phyloP scores from a whole-genome alignment of 2,329 filamentous ascomycete genomes.

The Didymella segeticola region DNA sequence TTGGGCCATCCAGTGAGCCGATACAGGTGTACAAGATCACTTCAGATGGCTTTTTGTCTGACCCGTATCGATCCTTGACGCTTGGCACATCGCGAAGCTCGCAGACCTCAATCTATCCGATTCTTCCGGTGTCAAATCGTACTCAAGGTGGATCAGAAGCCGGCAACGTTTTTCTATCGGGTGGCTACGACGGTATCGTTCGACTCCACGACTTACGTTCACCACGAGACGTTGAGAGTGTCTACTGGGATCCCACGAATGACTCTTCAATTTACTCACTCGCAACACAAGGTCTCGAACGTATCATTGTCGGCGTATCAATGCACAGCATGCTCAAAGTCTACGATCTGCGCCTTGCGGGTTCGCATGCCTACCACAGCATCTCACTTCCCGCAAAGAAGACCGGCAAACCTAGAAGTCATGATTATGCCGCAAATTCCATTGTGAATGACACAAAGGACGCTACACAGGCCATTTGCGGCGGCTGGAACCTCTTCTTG shows the following conservation, averaged over 20 bases:
- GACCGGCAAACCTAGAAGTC: background rate
- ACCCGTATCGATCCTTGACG: slow-evolving; percentile 50
- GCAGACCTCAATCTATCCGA: slow-evolving; percentile 53
- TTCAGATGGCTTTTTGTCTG: slow-evolving; percentile 50
- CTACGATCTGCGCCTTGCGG: slow-evolving; percentile 65
- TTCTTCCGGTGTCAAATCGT: slow-evolving; percentile 49
- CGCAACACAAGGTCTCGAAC: slow-evolving; percentile 62
- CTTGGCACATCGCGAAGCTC: slow-evolving; percentile 34
- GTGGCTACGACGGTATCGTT: slow-evolving; percentile 64
- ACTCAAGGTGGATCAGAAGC: slow-evolving; percentile 41
- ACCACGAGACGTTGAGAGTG: slow-evolving; percentile 54
- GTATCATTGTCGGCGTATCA: slow-evolving; percentile 63
- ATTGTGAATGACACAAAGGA: slow-evolving; percentile 17
- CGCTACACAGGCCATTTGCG: slow-evolving; percentile 14
- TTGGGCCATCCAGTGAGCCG: slow-evolving; percentile 53
- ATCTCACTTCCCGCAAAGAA: slow-evolving; percentile 28
- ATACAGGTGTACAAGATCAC: slow-evolving; percentile 60
- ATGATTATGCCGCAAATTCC: slow-evolving; percentile 24
- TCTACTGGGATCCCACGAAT: slow-evolving; percentile 64
- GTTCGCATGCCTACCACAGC: slow-evolving; percentile 49
- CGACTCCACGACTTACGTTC: slow-evolving; percentile 68
- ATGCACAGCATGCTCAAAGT: slow-evolving; percentile 66
- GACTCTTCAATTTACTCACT: slow-evolving; percentile 66
- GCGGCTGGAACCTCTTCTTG: slow-evolving; percentile 58
- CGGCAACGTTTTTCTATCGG: slow-evolving; percentile 64